These are phyloP conservation scores for Candolleomyces efflorescens DNA, from an alignment of 768 basidiomycete genomes.

Conservation along the genomic window DNA sequence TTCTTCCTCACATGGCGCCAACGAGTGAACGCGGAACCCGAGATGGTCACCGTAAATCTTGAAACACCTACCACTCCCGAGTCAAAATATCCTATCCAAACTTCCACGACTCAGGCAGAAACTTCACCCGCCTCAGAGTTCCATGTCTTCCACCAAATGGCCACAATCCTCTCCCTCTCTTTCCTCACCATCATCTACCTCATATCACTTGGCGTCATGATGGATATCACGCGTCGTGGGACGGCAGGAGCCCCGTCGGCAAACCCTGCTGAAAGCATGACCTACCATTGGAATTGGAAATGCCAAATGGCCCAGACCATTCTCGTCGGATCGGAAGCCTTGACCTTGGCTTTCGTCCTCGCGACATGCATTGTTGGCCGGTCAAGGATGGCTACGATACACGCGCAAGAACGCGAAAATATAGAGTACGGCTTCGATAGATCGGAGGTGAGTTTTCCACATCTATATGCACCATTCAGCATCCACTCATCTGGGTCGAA, in stretches of 20 bases:
- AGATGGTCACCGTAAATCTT: background rate
- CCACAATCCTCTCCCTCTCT: conserved; percentile 12
- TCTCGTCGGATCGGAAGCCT: conserved; percentile 17
- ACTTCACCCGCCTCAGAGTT: background rate
- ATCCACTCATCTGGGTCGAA: background rate
- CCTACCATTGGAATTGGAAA: conserved; percentile 24
- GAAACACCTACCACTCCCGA: conserved; percentile 1
- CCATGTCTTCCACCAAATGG: conserved; percentile 7
- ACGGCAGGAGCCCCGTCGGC: conserved; percentile 17
- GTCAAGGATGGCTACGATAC: conserved; percentile 1
- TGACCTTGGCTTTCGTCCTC: conserved; percentile 13
- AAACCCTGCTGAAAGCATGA: conserved; percentile 18
- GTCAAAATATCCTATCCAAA: background rate
- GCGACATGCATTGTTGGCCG: conserved; percentile 10
- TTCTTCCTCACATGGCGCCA: conserved; percentile 11
- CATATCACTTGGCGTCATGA: conserved; percentile 22
- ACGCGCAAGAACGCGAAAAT: conserved; percentile 6
- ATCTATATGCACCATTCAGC: background rate
- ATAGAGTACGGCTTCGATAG: conserved; percentile 9
- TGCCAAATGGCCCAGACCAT: conserved; percentile 22
- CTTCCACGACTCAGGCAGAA: background rate
- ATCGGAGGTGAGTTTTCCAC: background rate
- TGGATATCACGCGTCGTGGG: conserved; percentile 20
- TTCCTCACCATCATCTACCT: conserved; percentile 18
- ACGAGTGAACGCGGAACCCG: background rate